Percentiles rank a stretch among this genome's conserved stretches.
Conservation (phyloP, 2,329 filamentous ascomycete genomes). For the Fusarium sp. region DNA sequence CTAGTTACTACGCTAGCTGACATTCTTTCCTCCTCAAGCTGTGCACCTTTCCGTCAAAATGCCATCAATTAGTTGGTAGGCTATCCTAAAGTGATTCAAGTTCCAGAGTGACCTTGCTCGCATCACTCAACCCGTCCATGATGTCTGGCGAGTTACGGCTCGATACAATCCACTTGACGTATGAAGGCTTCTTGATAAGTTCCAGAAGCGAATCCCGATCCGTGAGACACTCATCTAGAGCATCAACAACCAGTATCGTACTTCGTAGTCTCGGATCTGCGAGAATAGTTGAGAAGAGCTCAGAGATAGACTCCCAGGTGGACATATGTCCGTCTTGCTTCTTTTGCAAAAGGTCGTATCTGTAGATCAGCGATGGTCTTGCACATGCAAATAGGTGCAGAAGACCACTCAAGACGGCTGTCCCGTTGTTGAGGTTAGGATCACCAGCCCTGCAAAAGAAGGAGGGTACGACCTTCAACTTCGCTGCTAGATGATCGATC, state of each 20-base stretch:
- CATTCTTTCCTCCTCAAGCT: too few relatives aligned
- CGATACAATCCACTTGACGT: neutral
- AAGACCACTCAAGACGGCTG: neutral
- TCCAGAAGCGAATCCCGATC: neutral
- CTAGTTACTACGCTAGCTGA: too few relatives aligned
- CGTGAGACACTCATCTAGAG: neutral
- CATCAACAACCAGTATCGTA: neutral
- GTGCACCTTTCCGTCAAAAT: too few relatives aligned
- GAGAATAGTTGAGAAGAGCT: neutral
- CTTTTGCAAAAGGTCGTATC: neutral
- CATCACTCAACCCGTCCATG: neutral
- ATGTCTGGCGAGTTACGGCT: neutral
- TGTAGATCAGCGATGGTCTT: neutral
- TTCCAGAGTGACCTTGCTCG: neutral
- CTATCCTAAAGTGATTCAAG: neutral
- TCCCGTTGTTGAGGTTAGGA: neutral
- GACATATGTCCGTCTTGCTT: neutral
- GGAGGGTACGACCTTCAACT: neutral
- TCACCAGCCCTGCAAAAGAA: neutral
- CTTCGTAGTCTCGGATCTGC: neutral
- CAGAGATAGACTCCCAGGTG: neutral
- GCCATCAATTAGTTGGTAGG: too few relatives aligned
- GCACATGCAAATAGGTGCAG: neutral
- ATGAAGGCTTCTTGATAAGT: neutral
- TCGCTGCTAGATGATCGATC: neutral